phyloP scores from a whole-genome alignment of 2,329 filamentous ascomycete genomes.

The Cryphonectria carpinicola region DNA sequence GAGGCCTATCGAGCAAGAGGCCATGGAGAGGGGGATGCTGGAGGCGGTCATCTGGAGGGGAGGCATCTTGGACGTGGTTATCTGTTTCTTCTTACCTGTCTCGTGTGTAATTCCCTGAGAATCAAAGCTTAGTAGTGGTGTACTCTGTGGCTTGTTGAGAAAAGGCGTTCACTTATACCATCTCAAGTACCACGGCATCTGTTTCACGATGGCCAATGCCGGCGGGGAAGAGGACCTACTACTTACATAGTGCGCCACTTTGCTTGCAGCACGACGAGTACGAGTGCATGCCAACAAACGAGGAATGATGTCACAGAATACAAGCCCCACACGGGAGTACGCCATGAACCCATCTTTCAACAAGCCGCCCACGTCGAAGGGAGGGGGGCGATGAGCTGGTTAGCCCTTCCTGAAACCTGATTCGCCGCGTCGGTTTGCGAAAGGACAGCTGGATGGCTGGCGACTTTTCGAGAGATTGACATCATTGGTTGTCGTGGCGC shows the following conservation, averaged over 20 bases:
- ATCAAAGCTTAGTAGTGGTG: neutral
- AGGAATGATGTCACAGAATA: neutral
- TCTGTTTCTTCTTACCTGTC: neutral
- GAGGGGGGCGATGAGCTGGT: neutral
- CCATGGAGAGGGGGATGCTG: conserved; percentile 54
- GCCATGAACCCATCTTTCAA: neutral
- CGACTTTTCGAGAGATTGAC: neutral
- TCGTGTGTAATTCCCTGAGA: neutral
- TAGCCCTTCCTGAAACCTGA: neutral
- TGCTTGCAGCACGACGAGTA: too few species aligned
- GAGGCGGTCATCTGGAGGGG: conserved; percentile 16
- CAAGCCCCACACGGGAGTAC: neutral
- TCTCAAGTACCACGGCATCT: neutral
- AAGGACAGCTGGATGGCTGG: neutral
- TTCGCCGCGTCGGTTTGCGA: neutral
- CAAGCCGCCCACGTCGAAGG: neutral
- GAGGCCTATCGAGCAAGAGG: conserved; percentile 56
- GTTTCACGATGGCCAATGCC: too few species aligned
- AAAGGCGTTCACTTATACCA: neutral
- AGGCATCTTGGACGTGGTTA: neutral
- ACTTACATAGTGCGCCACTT: too few species aligned
- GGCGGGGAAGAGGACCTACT: too few species aligned
- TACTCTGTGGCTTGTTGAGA: neutral
- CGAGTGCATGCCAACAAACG: neutral
- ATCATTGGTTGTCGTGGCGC: neutral